These are phyloP conservation scores for Carallia pectinifolia DNA, from an alignment of 345 rosid genomes.

Conservation along the genomic window DNA sequence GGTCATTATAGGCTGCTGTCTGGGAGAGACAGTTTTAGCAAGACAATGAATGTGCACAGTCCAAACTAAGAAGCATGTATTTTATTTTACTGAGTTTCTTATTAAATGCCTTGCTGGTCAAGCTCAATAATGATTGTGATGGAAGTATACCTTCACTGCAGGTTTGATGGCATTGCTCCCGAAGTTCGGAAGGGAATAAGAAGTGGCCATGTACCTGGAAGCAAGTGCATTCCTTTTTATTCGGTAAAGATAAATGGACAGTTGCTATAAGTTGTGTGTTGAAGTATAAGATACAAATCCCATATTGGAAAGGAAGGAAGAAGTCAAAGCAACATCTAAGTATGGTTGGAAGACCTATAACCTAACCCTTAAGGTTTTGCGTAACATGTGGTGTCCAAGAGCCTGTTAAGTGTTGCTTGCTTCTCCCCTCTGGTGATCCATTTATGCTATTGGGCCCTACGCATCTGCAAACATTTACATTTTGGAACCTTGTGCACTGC, in stretches of 20 bases:
- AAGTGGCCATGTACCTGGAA: slow-evolving; percentile 95
- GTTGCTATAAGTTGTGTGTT: background rate
- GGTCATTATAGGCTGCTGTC: background rate
- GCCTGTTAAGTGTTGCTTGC: too few species aligned
- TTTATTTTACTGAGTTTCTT: too few species aligned
- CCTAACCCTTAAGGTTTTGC: too few species aligned
- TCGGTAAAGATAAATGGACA: slow-evolving; percentile 37
- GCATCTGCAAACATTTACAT: too few species aligned
- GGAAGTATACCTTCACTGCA: slow-evolving; percentile 25
- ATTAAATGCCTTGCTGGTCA: background rate
- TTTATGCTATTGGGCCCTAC: too few species aligned
- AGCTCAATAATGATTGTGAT: background rate
- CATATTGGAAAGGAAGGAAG: too few species aligned
- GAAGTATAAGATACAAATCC: too few species aligned
- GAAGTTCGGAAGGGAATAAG: slow-evolving; percentile 93
- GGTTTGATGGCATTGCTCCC: slow-evolving; percentile 89
- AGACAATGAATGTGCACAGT: background rate
- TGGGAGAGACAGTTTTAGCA: background rate
- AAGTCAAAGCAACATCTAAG: too few species aligned
- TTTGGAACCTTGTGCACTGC: background rate
- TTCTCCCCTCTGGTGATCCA: too few species aligned
- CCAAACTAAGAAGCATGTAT: background rate
- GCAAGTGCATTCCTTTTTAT: slow-evolving; percentile 90
- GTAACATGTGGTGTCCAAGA: too few species aligned
- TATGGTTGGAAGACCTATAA: too few species aligned